phyloP scores from a whole-genome alignment of 257 asterid genomes.

The Lycium barbarum region DNA sequence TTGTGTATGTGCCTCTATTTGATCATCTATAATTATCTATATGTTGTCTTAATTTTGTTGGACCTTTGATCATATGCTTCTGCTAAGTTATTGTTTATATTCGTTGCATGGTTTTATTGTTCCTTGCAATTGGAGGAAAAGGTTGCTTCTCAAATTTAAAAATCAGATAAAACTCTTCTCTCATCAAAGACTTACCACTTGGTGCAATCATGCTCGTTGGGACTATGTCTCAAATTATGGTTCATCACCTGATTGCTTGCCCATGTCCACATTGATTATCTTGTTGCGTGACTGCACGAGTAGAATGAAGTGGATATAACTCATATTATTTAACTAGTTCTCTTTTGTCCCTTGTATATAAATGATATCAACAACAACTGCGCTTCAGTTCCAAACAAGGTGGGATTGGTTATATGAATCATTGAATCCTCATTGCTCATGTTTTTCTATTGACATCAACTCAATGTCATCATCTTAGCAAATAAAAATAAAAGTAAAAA shows the following conservation, averaged over 20 bases:
- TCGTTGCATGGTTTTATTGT: conserved; percentile 16
- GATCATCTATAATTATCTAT: conserved; percentile 8
- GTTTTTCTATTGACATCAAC: not conserved
- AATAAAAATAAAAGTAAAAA: not conserved
- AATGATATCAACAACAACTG: not conserved
- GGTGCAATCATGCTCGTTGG: conserved; percentile 9
- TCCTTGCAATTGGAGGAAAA: conserved; percentile 2
- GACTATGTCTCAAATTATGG: conserved; percentile 3
- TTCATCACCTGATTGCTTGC: conserved; percentile 16
- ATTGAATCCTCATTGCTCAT: not conserved
- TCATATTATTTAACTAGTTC: not conserved
- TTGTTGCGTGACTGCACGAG: conserved; percentile 7
- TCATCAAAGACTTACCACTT: not conserved
- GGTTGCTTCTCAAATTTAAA: conserved; percentile 8
- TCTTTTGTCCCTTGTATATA: not conserved
- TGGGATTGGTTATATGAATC: not conserved
- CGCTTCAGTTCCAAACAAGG: not conserved
- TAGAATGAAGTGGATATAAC: not conserved
- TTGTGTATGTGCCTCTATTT: not conserved
- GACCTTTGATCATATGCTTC: not conserved
- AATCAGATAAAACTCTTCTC: conserved; percentile 4
- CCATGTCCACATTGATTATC: not conserved
- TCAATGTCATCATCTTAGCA: not conserved
- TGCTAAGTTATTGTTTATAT: not conserved
- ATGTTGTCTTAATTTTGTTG: conserved; percentile 11